Evolutionary conservation across 164 flowering plant species (phyloP).

Genomic region (Malania oleifera): DNA sequence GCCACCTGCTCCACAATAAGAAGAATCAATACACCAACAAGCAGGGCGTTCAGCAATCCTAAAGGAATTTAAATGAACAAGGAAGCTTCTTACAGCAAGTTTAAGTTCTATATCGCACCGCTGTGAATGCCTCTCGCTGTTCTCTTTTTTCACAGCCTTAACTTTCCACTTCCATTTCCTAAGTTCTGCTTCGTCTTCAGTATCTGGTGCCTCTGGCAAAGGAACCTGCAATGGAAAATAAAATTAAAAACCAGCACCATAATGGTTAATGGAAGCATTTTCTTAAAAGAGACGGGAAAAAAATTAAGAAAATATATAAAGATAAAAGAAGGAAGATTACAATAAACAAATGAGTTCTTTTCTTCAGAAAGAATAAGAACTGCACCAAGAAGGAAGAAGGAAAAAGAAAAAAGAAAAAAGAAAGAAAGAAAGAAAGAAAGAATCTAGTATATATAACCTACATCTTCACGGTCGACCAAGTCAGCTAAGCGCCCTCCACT

Average conservation of each 20-base stretch:
- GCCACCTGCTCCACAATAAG: constrained; percentile 67
- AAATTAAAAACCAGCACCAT: no score
- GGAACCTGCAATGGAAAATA: constrained; percentile 51
- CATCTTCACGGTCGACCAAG: constrained; percentile 81
- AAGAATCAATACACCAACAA: no score
- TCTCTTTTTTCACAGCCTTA: constrained; percentile 59
- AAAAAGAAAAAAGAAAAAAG: no score
- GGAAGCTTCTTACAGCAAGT: constrained; percentile 88
- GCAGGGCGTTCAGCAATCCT: background rate
- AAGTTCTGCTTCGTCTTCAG: constrained; percentile 64
- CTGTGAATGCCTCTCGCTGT: constrained; percentile 81
- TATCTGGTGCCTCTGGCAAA: constrained; percentile 75
- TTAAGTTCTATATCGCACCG: constrained; percentile 91
- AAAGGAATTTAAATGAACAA: constrained; percentile 1
- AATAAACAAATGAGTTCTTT: background rate
- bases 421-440: no score
- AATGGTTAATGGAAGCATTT: no score
- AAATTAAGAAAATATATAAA: no score
- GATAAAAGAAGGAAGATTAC: no score
- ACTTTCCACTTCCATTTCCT: constrained; percentile 89
- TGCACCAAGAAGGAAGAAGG: no score
- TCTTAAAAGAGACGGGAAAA: no score
- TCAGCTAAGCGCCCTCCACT: constrained; percentile 81
- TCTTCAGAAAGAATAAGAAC: no score
- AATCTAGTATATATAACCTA: no score